These are phyloP conservation scores for Malassezia restricta DNA, from an alignment of 1,284 basidiomycete species.

Conservation along the genomic window DNA sequence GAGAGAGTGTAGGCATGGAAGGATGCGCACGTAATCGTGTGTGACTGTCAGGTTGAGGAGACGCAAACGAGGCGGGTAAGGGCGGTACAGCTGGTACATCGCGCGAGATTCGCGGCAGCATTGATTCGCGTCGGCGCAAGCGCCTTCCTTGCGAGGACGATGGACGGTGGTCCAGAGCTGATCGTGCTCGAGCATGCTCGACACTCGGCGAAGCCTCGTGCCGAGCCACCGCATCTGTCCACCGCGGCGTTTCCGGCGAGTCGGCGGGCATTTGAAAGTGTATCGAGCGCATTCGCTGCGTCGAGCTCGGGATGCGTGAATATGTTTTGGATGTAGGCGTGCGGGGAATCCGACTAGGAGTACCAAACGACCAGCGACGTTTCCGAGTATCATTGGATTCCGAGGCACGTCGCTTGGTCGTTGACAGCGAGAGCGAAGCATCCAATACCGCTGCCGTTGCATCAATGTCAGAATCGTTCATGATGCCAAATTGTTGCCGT, in stretches of 20 bases:
- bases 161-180: slow-evolving; percentile 1
- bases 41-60: neutral
- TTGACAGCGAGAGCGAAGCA: neutral
- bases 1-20: neutral
- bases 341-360: slow-evolving; percentile 3
- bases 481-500: neutral
- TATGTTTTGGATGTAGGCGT: neutral
- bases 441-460: neutral
- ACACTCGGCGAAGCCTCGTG: neutral
- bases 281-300: neutral
- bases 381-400: slow-evolving; percentile 1
- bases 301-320: neutral
- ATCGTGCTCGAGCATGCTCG: neutral
- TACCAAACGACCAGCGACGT: slow-evolving; percentile 1
- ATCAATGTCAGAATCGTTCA: neutral
- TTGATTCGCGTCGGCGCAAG: slow-evolving; percentile 1
- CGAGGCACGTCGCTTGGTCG: neutral
- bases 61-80: neutral
- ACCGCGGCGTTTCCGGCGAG: neutral
- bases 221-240: neutral
- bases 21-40: neutral
- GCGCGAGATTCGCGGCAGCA: slow-evolving; percentile 7
- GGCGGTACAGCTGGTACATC: neutral
- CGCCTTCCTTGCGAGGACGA: neutral
- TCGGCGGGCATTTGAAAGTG: neutral